A percentile compares a stretch with the other conserved stretches of the same genome.
These are phyloP conservation scores for Pseudogymnoascus sp. DNA, from an alignment of 2,329 filamentous ascomycete species.

Conservation along the genomic window DNA sequence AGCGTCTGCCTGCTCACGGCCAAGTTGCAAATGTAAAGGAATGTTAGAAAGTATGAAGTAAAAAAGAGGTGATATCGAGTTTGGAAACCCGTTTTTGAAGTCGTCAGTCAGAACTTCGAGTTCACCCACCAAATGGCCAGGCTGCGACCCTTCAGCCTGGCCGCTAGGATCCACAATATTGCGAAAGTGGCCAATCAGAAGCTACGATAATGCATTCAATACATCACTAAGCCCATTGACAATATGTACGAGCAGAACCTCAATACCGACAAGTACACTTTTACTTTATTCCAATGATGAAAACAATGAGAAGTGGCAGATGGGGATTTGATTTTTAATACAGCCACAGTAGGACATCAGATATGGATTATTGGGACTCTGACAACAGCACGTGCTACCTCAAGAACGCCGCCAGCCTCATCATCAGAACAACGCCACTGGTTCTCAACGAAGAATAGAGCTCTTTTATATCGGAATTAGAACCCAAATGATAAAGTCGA, in stretches of 20 bases:
- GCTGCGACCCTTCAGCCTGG: conserved; percentile 1
- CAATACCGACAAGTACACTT: background rate
- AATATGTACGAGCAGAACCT: background rate
- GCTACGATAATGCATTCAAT: background rate
- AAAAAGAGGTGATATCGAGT: background rate
- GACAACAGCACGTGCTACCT: background rate
- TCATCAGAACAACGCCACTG: background rate
- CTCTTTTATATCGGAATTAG: background rate
- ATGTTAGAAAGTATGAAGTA: background rate
- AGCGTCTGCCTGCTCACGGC: background rate
- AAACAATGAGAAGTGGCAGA: background rate
- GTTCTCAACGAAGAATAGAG: background rate
- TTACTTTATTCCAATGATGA: background rate
- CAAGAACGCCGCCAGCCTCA: background rate
- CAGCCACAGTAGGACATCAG: background rate
- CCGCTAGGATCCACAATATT: background rate
- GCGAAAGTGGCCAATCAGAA: background rate
- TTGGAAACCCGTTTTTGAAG: background rate
- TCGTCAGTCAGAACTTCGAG: background rate
- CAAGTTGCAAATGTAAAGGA: background rate
- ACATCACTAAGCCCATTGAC: conserved; percentile 1
- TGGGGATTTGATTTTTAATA: background rate
- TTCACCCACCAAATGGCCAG: background rate
- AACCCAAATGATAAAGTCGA: background rate
- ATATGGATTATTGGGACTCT: background rate